These are phyloP conservation scores for Pythium pyrilobum DNA, from an alignment of 352 stramenopile species.

Conservation along the genomic window DNA sequence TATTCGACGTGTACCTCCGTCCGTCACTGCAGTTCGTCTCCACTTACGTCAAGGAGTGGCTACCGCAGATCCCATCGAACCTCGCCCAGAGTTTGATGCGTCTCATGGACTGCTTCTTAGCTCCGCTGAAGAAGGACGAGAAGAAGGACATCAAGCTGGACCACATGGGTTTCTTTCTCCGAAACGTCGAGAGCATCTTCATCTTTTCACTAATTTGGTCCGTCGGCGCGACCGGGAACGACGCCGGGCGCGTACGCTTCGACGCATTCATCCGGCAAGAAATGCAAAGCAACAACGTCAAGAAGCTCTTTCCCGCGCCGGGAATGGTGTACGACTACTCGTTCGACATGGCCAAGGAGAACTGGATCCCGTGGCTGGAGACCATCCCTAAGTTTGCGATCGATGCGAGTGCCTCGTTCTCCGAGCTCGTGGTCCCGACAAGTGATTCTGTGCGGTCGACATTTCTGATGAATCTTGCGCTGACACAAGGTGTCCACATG, in stretches of 20 bases:
- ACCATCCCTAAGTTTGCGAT: conserved; percentile 79
- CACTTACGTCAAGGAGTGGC: conserved; percentile 86
- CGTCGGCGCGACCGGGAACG: conserved; percentile 86
- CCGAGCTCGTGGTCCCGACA: conserved; percentile 92
- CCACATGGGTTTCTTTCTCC: conserved; percentile 54
- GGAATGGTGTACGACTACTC: conserved; percentile 90
- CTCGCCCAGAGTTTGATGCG: conserved; percentile 89
- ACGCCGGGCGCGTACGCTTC: conserved; percentile 77
- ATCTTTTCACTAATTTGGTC: conserved; percentile 92
- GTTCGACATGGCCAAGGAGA: conserved; percentile 74
- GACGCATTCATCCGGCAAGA: conserved; percentile 85
- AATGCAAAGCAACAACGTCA: conserved; percentile 53
- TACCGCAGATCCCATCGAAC: conserved; percentile 90
- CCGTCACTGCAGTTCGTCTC: conserved; percentile 80
- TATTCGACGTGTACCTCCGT: conserved; percentile 88
- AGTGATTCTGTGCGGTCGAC: conserved; percentile 91
- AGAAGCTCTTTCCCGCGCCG: conserved; percentile 45
- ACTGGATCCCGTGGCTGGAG: conserved; percentile 90
- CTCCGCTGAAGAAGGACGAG: conserved; percentile 72
- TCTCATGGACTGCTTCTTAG: conserved; percentile 90
- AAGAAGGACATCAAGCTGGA: conserved; percentile 81
- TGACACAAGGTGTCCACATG: conserved; percentile 83
- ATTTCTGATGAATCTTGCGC: conserved; percentile 87
- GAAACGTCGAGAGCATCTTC: conserved; percentile 88
- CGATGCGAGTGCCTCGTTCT: conserved; percentile 79